These are phyloP conservation scores for Ilex aquifolium DNA, from an alignment of 257 asterid species.

Conservation along the genomic window DNA sequence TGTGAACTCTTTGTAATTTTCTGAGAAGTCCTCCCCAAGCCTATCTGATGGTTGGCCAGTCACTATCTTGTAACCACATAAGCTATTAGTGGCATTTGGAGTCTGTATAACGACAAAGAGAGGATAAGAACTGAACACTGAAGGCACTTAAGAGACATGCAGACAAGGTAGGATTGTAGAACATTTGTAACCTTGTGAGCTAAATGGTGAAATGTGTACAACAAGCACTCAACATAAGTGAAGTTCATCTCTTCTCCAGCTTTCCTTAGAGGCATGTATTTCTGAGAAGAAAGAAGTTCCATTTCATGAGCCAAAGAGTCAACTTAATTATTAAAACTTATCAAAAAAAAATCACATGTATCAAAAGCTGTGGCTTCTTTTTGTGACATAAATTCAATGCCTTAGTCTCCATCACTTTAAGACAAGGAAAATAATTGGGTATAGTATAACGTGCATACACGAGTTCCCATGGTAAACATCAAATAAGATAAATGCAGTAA, in stretches of 20 bases:
- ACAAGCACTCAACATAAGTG: slow-evolving; percentile 81
- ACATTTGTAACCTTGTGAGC: slow-evolving; percentile 61
- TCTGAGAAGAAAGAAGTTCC: slow-evolving; percentile 29
- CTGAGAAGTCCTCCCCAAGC: slow-evolving; percentile 97
- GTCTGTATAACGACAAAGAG: slow-evolving; percentile 43
- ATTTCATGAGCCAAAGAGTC: no score
- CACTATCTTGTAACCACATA: slow-evolving; percentile 92
- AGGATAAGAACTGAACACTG: no score
- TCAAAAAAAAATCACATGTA: no score
- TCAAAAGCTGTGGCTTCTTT: no score
- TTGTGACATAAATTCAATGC: no score
- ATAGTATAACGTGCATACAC: no score
- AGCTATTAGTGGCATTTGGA: slow-evolving; percentile 84
- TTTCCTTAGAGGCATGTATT: slow-evolving; percentile 73
- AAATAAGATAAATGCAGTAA: no score
- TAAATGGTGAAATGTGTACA: slow-evolving; percentile 81
- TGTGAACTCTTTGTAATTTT: slow-evolving; percentile 56
- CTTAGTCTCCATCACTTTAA: no score
- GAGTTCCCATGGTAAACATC: no score
- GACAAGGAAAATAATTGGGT: no score
- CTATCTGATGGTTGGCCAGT: slow-evolving; percentile 98
- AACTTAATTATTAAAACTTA: no score
- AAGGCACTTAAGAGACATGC: no score
- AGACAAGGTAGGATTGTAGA: slow-evolving; percentile 7
- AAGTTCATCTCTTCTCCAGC: slow-evolving; percentile 87